Conservation (phyloP, 371 early-diverging fungal species). For the Mortierella sp. region DNA sequence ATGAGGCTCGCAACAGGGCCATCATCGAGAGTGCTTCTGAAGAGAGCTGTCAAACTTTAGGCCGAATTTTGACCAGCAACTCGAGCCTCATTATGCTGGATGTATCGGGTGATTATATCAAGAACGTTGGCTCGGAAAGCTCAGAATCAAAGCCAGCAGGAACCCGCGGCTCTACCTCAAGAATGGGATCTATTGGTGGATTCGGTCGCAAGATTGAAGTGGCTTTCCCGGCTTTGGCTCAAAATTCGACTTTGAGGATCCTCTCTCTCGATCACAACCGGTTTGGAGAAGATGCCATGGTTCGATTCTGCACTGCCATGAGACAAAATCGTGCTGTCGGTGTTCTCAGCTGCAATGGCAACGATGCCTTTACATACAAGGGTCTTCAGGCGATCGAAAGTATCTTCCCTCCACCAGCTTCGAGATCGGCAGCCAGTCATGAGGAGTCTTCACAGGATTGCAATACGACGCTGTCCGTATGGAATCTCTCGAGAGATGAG, state of each 20-base stretch:
- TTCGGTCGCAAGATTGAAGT: conserved; percentile 23
- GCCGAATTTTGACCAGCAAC: conserved; percentile 20
- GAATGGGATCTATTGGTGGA: conserved; percentile 18
- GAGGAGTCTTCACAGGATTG: background rate
- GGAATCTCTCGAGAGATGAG: conserved; percentile 22
- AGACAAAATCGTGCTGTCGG: conserved; percentile 14
- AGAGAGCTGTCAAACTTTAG: conserved; percentile 28
- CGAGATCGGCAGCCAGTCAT: background rate
- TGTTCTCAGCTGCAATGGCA: conserved; percentile 37
- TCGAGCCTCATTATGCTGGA: conserved; percentile 29
- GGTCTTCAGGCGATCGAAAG: conserved; percentile 19
- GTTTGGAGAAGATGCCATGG: conserved; percentile 32
- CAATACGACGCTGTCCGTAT: conserved; percentile 27
- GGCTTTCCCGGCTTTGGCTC: conserved; percentile 29
- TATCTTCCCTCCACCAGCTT: conserved; percentile 14
- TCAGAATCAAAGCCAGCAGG: no score
- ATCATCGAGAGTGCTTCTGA: conserved; percentile 21
- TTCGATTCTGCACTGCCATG: conserved; percentile 21
- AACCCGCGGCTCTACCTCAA: no score
- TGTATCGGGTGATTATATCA: conserved; percentile 15
- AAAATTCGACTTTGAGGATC: conserved; percentile 20
- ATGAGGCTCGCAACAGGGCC: conserved; percentile 2
- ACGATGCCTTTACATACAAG: conserved; percentile 33
- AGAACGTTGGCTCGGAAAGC: background rate
- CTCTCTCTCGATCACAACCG: conserved; percentile 29